These are phyloP conservation scores for Hyphopichia burtonii DNA, from an alignment of 1,139 yeast species.

Conservation along the genomic window DNA sequence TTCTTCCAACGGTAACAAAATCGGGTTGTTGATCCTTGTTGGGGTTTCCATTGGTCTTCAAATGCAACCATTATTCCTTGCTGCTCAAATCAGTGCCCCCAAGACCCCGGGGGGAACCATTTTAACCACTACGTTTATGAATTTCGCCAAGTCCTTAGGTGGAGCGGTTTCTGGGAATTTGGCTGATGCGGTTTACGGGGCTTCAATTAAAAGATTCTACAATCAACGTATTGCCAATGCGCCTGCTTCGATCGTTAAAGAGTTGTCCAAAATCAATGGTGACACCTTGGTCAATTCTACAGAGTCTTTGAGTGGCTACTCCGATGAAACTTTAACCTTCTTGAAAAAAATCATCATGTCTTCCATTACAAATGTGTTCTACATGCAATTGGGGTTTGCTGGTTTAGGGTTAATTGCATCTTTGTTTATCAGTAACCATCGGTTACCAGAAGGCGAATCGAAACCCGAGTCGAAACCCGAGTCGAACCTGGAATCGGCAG, in stretches of 20 bases:
- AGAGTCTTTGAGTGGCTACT: constrained; percentile 16
- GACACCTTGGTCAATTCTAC: constrained; percentile 18
- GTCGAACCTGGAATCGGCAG: background rate
- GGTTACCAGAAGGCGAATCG: constrained; percentile 22
- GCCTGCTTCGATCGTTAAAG: constrained; percentile 16
- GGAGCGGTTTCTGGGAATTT: constrained; percentile 33
- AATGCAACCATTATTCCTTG: constrained; percentile 28
- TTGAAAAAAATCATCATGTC: constrained; percentile 29
- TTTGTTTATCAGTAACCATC: constrained; percentile 27
- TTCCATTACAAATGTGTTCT: constrained; percentile 32
- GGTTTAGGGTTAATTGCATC: constrained; percentile 18
- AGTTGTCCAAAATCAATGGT: constrained; percentile 17
- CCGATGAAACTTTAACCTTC: constrained; percentile 24
- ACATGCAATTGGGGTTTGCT: constrained; percentile 29
- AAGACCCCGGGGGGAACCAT: constrained; percentile 36
- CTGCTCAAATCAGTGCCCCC: constrained; percentile 36
- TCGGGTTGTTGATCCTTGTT: constrained; percentile 33
- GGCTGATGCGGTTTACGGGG: constrained; percentile 34
- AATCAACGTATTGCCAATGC: constrained; percentile 15
- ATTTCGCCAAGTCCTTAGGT: constrained; percentile 30
- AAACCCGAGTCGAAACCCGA: background rate
- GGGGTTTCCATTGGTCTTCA: constrained; percentile 32
- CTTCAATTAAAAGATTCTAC: constrained; percentile 23
- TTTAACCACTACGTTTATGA: constrained; percentile 33
- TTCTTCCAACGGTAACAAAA: constrained; percentile 24